Evolutionary conservation across 768 basidiomycete genomes (phyloP).

Genomic region (Leccinellum albellum): DNA sequence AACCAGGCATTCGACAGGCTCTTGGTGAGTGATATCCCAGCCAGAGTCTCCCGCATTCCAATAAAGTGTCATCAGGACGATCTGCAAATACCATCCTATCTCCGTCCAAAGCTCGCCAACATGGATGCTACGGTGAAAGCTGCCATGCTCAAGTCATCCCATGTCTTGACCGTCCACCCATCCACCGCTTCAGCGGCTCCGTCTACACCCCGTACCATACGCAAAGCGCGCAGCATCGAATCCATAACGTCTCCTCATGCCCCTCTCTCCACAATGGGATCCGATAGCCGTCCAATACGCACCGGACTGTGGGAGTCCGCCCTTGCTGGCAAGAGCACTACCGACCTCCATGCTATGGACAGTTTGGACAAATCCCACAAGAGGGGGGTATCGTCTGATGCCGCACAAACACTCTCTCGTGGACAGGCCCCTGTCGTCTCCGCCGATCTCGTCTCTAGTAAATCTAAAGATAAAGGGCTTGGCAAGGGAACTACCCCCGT

Average conservation of each 20-base stretch:
- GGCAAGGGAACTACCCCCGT: constrained; percentile 58
- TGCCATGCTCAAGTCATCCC: constrained; percentile 86
- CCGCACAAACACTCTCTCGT: constrained; percentile 47
- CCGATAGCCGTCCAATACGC: constrained; percentile 31
- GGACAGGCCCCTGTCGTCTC: constrained; percentile 47
- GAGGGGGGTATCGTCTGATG: constrained; percentile 63
- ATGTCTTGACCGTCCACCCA: constrained; percentile 49
- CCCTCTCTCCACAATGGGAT: constrained; percentile 35
- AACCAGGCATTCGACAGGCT: constrained; percentile 78
- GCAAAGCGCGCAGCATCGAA: constrained; percentile 71
- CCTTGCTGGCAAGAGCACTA: constrained; percentile 30
- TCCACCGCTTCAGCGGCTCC: constrained; percentile 31
- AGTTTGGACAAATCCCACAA: constrained; percentile 40
- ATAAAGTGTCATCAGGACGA: constrained; percentile 57
- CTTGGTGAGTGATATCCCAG: constrained; percentile 48
- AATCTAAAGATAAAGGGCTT: constrained; percentile 50
- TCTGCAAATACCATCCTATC: constrained; percentile 76
- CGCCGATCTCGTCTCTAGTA: constrained; percentile 34
- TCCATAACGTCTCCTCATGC: constrained; percentile 55
- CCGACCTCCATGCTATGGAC: constrained; percentile 25
- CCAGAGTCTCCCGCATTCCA: background rate
- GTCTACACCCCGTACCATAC: constrained; percentile 52
- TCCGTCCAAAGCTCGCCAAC: constrained; percentile 72
- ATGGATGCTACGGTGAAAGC: constrained; percentile 88
- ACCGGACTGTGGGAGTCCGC: constrained; percentile 23